These are phyloP conservation scores for Ophiosphaerella herpotricha DNA, from an alignment of 2,329 filamentous ascomycete genomes.

Conservation along the genomic window DNA sequence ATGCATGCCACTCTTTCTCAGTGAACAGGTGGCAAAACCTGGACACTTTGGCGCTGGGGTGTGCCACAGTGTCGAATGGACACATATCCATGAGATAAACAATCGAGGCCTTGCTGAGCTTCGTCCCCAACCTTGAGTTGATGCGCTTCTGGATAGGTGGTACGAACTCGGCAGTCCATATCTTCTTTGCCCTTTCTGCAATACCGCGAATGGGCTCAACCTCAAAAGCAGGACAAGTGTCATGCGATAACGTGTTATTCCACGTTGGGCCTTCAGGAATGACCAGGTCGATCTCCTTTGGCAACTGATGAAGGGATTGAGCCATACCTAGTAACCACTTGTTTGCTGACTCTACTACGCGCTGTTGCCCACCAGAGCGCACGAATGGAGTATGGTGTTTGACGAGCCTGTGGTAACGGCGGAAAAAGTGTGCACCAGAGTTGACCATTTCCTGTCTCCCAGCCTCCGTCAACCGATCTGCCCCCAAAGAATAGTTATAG, in stretches of 20 bases:
- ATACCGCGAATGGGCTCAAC: constrained; percentile 57
- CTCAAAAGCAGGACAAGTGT: constrained; percentile 73
- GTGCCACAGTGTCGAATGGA: constrained; percentile 77
- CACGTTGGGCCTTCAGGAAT: constrained; percentile 68
- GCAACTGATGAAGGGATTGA: constrained; percentile 52
- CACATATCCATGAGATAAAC: constrained; percentile 86
- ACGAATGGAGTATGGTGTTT: constrained; percentile 67
- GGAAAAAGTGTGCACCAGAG: constrained; percentile 76
- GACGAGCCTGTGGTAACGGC: constrained; percentile 70
- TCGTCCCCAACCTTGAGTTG: constrained; percentile 70
- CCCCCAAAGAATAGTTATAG: constrained; percentile 73
- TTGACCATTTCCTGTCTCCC: constrained; percentile 73
- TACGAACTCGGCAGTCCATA: constrained; percentile 69
- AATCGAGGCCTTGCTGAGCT: constrained; percentile 66
- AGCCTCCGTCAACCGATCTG: constrained; percentile 70
- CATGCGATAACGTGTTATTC: constrained; percentile 85
- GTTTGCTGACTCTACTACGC: constrained; percentile 74
- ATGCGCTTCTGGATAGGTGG: constrained; percentile 70
- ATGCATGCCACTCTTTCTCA: constrained; percentile 71
- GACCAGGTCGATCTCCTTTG: constrained; percentile 56
- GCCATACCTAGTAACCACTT: constrained; percentile 80
- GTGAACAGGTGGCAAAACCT: constrained; percentile 79
- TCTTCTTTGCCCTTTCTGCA: constrained; percentile 55
- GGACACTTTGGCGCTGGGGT: constrained; percentile 60
- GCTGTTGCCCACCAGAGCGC: constrained; percentile 69